Conservation (phyloP, 176 grass and related monocot genomes). For the Avena eriantha region DNA sequence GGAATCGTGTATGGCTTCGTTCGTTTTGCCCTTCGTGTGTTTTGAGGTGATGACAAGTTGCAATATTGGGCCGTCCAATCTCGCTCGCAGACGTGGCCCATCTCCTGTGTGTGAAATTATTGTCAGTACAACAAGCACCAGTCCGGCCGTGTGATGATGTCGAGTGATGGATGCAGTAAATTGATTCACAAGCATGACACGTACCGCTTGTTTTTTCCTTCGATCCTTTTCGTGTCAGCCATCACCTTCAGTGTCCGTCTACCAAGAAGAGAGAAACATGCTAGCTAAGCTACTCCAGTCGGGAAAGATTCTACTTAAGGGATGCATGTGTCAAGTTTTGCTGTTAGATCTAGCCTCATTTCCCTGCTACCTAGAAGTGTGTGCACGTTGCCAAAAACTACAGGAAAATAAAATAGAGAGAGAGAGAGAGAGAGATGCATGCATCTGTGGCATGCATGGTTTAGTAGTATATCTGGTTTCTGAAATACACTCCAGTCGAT, state of each 20-base stretch:
- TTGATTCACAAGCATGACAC: conserved; percentile 42
- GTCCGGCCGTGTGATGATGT: conserved; percentile 24
- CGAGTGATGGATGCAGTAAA: conserved; percentile 30
- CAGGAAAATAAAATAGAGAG: not conserved
- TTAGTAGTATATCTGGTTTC: not conserved
- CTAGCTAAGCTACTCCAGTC: not conserved
- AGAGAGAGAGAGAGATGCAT: no score
- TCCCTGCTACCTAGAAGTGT: conserved; percentile 23
- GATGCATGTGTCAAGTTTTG: conserved; percentile 29
- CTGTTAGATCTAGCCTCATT: not conserved
- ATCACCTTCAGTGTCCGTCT: conserved; percentile 29
- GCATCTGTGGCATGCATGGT: not conserved
- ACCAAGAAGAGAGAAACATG: conserved; percentile 8
- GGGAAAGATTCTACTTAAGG: conserved; percentile 25
- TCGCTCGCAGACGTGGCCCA: conserved; percentile 22
- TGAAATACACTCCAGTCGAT: not conserved
- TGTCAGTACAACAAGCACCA: not conserved
- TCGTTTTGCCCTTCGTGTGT: not conserved
- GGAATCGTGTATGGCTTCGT: not conserved
- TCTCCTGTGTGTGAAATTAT: conserved; percentile 29
- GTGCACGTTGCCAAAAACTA: not conserved
- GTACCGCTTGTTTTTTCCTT: not conserved
- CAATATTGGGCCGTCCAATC: conserved; percentile 43
- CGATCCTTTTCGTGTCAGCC: conserved; percentile 37
- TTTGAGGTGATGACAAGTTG: conserved; percentile 32